Percentiles rank a stretch among this genome's conserved stretches.
These are phyloP conservation scores for Scedosporium dehoogii DNA, from an alignment of 2,329 filamentous ascomycete genomes.

Conservation along the genomic window DNA sequence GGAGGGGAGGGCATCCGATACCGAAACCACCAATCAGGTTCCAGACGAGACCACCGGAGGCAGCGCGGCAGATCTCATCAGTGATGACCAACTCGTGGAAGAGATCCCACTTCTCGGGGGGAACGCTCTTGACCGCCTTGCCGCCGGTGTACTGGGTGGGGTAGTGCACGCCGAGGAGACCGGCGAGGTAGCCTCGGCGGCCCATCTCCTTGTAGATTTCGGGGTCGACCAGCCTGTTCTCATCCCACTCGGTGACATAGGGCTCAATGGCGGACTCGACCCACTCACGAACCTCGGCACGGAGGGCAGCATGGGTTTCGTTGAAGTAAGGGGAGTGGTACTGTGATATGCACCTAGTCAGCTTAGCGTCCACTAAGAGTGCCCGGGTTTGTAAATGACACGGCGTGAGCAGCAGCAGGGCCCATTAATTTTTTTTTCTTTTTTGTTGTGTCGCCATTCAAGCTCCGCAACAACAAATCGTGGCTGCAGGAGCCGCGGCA, in stretches of 20 bases:
- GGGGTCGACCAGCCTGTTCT: slow-evolving; percentile 80
- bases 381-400: not conserved
- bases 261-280: slow-evolving; percentile 84
- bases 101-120: slow-evolving; percentile 87
- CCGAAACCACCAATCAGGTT: slow-evolving; percentile 94
- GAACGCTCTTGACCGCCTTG: slow-evolving; percentile 62
- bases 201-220: slow-evolving; percentile 95
- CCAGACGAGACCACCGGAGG: slow-evolving; percentile 91
- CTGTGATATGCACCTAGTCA: slow-evolving; percentile 29
- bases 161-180: slow-evolving; percentile 76
- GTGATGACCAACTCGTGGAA: slow-evolving; percentile 97
- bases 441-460: too few species aligned
- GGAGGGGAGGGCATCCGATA: slow-evolving; percentile 82
- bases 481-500: too few species aligned
- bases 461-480: too few species aligned
- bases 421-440: too few species aligned
- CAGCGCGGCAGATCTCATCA: slow-evolving; percentile 83
- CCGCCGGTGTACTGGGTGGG: slow-evolving; percentile 64
- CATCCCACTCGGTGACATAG: slow-evolving; percentile 91
- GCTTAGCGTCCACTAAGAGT: not conserved
- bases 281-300: slow-evolving; percentile 86
- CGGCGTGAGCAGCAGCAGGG: not conserved
- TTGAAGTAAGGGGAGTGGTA: slow-evolving; percentile 97
- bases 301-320: slow-evolving; percentile 82
- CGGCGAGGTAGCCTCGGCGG: slow-evolving; percentile 84